A percentile compares a stretch with the other conserved stretches of the same genome.
These are phyloP conservation scores for Lecanicillium sp. DNA, from an alignment of 2,329 filamentous ascomycete species.

Conservation along the genomic window DNA sequence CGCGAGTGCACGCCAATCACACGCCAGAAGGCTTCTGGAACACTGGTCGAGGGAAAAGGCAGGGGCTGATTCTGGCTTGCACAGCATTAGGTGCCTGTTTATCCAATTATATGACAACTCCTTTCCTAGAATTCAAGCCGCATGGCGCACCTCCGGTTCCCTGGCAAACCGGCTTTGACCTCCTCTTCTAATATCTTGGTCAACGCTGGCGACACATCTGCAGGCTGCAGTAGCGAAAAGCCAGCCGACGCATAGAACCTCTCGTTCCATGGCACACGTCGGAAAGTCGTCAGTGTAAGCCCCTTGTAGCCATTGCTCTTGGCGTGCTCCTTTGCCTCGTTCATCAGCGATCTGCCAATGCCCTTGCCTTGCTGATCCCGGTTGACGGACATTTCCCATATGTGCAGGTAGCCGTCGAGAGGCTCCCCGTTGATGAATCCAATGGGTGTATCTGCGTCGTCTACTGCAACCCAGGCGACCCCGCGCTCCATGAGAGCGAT, in stretches of 20 bases:
- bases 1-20: no score
- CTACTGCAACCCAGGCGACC: slow-evolving; percentile 9
- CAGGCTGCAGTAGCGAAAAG: slow-evolving; percentile 1
- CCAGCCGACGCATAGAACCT: slow-evolving; percentile 8
- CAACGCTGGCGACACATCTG: background rate
- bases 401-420: slow-evolving; percentile 8
- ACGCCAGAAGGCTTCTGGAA: no score
- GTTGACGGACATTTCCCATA: slow-evolving; percentile 11
- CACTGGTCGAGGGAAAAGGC: no score
- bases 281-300: slow-evolving; percentile 10
- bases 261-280: slow-evolving; percentile 10
- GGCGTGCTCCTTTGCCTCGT: slow-evolving; percentile 4
- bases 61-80: no score
- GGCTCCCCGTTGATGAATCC: slow-evolving; percentile 10
- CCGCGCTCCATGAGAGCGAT: slow-evolving; percentile 6
- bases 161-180: slow-evolving; percentile 1
- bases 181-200: slow-evolving; percentile 1
- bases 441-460: slow-evolving; percentile 1
- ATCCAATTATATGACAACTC: no score
- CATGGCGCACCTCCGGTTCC: slow-evolving; percentile 6
- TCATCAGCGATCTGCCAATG: slow-evolving; percentile 7
- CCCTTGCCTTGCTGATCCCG: slow-evolving; percentile 6
- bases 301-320: background rate
- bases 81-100: no score
- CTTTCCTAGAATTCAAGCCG: background rate